These are phyloP conservation scores for Toxoplasma gondii DNA, from an alignment of 169 alveolate genomes.

Conservation along the genomic window DNA sequence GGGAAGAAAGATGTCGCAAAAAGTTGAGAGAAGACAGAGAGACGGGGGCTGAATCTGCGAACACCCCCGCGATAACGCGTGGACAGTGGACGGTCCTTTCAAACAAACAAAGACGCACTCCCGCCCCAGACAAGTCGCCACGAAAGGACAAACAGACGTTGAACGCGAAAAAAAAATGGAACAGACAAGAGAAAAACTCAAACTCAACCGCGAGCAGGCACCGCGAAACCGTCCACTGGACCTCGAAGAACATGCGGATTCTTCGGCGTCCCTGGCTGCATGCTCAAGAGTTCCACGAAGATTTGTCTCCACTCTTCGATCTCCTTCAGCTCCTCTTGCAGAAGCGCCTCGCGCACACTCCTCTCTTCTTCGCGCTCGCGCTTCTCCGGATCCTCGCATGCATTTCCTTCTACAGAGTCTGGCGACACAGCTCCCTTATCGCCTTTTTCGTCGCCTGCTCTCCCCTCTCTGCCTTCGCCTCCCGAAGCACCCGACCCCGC, in stretches of 20 bases:
- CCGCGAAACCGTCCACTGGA: too few relatives aligned
- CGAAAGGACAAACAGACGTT: too few relatives aligned
- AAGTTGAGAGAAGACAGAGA: too few relatives aligned
- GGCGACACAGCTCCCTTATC: background rate
- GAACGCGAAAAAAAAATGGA: too few relatives aligned
- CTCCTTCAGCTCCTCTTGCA: background rate
- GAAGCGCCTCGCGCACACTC: background rate
- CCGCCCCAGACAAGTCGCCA: too few relatives aligned
- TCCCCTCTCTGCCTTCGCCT: background rate
- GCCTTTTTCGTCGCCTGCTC: background rate
- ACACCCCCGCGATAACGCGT: too few relatives aligned
- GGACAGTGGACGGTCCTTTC: too few relatives aligned
- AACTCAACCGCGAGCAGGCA: too few relatives aligned
- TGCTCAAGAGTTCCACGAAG: background rate
- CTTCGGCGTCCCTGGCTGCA: conserved; percentile 19
- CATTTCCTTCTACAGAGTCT: background rate
- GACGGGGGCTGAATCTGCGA: too few relatives aligned
- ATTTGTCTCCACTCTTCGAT: background rate
- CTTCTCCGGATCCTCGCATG: background rate
- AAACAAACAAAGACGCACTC: too few relatives aligned
- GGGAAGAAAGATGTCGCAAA: too few relatives aligned
- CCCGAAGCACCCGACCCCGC: background rate
- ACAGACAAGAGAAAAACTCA: too few relatives aligned
- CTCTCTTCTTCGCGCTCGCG: background rate
- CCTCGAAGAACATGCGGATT: background rate